phyloP scores from a whole-genome alignment of 1,284 basidiomycete species.

The Microbotryum silenes-acaulis region DNA sequence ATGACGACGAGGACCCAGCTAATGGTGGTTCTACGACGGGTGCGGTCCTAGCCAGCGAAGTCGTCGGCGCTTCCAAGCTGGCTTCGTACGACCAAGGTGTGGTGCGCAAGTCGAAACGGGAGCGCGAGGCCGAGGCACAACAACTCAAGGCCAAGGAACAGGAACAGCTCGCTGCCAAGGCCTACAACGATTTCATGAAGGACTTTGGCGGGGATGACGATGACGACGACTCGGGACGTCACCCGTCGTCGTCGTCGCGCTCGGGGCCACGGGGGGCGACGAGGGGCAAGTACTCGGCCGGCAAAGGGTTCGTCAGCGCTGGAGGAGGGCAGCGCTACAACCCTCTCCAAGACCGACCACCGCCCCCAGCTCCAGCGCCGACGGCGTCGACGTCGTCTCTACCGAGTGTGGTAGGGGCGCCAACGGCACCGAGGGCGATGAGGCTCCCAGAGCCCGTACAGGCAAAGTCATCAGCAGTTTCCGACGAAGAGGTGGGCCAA shows the following conservation, averaged over 20 bases:
- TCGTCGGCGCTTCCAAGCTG: background rate
- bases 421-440: conserved; percentile 10
- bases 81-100: background rate
- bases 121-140: background rate
- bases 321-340: conserved; percentile 40
- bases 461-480: conserved; percentile 29
- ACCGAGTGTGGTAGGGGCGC: background rate
- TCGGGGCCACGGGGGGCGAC: background rate
- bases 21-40: no score
- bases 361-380: conserved; percentile 2
- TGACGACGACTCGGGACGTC: conserved; percentile 13
- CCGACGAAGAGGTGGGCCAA: conserved; percentile 39
- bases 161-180: conserved; percentile 41
- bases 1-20: no score
- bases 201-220: conserved; percentile 68
- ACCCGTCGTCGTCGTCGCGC: conserved; percentile 22
- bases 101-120: background rate
- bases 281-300: conserved; percentile 48
- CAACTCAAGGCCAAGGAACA: background rate
- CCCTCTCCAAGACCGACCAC: conserved; percentile 11
- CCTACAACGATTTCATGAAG: conserved; percentile 76
- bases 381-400: conserved; percentile 1
- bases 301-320: conserved; percentile 65
- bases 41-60: background rate
- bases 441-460: conserved; percentile 48